Conservation (phyloP, 2,329 filamentous ascomycete species). For the Thermomyces lanuginosus region DNA sequence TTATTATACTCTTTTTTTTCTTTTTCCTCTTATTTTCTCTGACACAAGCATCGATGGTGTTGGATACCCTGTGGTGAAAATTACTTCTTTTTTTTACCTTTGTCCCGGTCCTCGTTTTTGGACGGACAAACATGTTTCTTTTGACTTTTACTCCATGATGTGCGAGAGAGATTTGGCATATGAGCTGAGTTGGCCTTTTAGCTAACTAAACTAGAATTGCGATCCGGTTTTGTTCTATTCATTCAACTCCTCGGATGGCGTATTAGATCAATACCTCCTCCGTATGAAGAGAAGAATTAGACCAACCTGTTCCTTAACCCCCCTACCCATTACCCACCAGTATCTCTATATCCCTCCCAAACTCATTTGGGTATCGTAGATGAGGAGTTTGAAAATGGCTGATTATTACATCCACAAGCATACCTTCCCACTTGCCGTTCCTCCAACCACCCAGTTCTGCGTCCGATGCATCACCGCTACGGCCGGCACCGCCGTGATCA, state of each 20-base stretch:
- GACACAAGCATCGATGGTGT: slow-evolving; percentile 4
- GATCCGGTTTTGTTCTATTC: no score
- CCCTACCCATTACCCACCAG: no score
- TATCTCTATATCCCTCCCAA: background rate
- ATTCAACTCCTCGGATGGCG: no score
- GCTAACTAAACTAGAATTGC: no score
- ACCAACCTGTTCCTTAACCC: no score
- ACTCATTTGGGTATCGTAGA: background rate
- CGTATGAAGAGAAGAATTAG: no score
- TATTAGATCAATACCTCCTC: no score
- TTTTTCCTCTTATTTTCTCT: background rate
- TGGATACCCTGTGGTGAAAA: slow-evolving; percentile 8
- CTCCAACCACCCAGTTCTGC: slow-evolving; percentile 80
- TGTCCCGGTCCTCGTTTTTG: no score
- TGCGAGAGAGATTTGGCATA: background rate
- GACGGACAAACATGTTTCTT: no score
- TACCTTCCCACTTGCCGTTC: slow-evolving; percentile 80
- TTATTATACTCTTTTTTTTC: background rate
- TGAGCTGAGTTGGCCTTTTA: background rate
- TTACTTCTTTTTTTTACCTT: slow-evolving; percentile 15
- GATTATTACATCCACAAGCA: slow-evolving; percentile 63
- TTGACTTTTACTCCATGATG: background rate
- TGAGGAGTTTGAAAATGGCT: background rate
- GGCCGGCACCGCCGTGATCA: slow-evolving; percentile 89
- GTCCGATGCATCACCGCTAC: slow-evolving; percentile 81